Evolutionary conservation across 257 asterid species (phyloP).

Genomic region (Orobanche coerulescens): DNA sequence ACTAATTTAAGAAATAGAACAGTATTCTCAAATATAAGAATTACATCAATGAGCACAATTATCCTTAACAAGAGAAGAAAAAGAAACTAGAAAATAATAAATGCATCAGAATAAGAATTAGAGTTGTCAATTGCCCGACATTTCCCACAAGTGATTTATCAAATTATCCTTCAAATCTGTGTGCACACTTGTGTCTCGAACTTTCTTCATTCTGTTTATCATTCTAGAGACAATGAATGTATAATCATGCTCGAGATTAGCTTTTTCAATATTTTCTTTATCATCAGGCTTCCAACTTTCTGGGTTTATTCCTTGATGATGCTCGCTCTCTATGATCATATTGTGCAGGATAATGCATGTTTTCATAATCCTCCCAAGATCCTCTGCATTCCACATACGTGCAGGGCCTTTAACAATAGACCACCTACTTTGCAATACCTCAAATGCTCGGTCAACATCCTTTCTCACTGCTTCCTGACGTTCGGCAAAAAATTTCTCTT

Average conservation of each 20-base stretch:
- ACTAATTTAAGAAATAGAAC: no score
- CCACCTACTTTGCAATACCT: not conserved
- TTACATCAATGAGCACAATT: no score
- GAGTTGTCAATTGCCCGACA: no score
- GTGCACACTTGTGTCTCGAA: not conserved
- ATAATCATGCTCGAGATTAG: not conserved
- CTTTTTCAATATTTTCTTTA: not conserved
- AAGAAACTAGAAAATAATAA: no score
- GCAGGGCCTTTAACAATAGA: not conserved
- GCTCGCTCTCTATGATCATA: not conserved
- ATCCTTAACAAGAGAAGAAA: no score
- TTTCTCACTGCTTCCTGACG: not conserved
- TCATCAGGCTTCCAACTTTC: not conserved
- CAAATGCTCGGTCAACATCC: not conserved
- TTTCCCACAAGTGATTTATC: not conserved
- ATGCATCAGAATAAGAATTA: no score
- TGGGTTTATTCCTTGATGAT: not conserved
- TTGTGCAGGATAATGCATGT: not conserved
- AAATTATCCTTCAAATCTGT: not conserved
- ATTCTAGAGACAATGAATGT: no score
- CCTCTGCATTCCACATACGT: not conserved
- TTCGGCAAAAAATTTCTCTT: not conserved
- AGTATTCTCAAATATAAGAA: no score
- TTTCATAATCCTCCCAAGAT: not conserved
- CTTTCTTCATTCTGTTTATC: not conserved